Evolutionary conservation across 1,284 basidiomycete genomes (phyloP).

Genomic region (Ustanciosporium gigantosporum): DNA sequence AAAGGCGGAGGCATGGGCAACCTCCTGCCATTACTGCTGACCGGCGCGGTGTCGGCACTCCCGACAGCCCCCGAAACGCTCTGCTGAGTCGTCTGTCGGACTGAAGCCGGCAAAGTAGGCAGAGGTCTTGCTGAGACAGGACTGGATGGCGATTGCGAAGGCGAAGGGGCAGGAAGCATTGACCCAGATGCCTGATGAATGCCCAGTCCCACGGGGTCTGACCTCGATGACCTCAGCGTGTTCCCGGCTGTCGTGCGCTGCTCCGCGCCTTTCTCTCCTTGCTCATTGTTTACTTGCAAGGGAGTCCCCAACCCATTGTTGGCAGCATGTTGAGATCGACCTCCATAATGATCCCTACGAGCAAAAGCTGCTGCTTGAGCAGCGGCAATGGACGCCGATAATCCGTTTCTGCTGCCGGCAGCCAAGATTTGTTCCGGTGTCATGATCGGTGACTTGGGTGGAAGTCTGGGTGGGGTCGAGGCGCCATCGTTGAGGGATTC

Average conservation of each 20-base stretch:
- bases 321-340: too few relatives aligned
- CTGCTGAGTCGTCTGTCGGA: conserved; percentile 1
- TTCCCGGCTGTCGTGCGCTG: too few relatives aligned
- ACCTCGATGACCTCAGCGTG: too few relatives aligned
- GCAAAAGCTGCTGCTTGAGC: conserved; percentile 36
- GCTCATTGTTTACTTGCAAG: too few relatives aligned
- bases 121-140: too few relatives aligned
- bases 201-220: too few relatives aligned
- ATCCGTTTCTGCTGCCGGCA: conserved; percentile 10
- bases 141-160: neutral
- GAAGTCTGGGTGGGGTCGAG: conserved; percentile 3
- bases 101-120: neutral
- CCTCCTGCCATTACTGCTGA: too few relatives aligned
- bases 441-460: conserved; percentile 32
- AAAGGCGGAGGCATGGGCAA: conserved; percentile 20
- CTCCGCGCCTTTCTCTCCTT: too few relatives aligned
- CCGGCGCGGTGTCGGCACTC: too few relatives aligned
- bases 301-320: too few relatives aligned
- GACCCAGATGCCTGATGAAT: too few relatives aligned
- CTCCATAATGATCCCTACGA: neutral
- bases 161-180: neutral
- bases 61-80: too few relatives aligned
- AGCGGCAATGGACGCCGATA: conserved; percentile 29
- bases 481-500: conserved; percentile 2
- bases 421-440: conserved; percentile 28